Percentiles rank a stretch among this genome's conserved stretches.
Evolutionary conservation across 345 rosid species (phyloP).

Genomic region (Theobroma cacao): DNA sequence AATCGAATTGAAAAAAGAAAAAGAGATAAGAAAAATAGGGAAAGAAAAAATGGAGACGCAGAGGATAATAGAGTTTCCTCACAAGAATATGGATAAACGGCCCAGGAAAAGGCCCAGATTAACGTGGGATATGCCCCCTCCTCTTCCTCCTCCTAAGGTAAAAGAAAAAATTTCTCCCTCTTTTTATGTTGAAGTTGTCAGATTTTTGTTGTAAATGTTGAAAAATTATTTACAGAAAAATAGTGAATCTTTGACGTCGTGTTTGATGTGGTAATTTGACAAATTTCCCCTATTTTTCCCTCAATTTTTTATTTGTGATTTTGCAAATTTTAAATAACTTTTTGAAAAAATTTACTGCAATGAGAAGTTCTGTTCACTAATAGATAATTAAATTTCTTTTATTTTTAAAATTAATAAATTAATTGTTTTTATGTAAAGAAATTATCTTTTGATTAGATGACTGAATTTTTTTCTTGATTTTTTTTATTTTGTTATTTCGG

Average conservation of each 20-base stretch:
- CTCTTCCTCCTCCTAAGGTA: conserved; percentile 52
- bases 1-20: not conserved
- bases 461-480: not conserved
- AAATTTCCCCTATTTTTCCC: not conserved
- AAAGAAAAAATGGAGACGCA: conserved; percentile 54
- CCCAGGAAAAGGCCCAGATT: conserved; percentile 73
- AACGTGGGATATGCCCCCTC: conserved; percentile 67
- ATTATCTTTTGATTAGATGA: not conserved
- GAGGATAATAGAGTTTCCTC: conserved; percentile 58
- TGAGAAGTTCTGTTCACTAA: not conserved
- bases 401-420: not conserved
- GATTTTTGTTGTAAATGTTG: not conserved
- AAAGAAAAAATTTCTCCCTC: not conserved
- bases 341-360: not conserved
- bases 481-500: not conserved
- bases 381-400: not conserved
- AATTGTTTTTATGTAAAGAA: not conserved
- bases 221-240: not conserved
- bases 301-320: not conserved
- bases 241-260: not conserved
- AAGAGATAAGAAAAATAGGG: not conserved
- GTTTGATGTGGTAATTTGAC: not conserved
- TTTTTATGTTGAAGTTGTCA: not conserved
- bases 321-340: not conserved
- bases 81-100: conserved; percentile 58